Evolutionary conservation across 495 filamentous ascomycete species (phyloP).

Genomic region (Barbatosphaeria neglecta): DNA sequence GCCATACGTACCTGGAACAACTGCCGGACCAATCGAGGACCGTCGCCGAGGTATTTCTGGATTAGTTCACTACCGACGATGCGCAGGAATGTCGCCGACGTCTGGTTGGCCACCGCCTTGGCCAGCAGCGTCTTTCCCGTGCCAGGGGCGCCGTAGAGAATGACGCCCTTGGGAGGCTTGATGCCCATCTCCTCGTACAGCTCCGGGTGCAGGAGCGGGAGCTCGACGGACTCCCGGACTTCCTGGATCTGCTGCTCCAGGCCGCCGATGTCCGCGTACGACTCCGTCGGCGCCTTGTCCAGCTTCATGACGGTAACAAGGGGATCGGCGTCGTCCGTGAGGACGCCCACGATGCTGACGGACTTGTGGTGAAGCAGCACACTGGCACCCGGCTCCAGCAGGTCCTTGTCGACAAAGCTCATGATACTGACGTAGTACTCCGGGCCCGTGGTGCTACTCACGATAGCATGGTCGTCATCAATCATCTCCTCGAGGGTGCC

Average conservation of each 20-base stretch:
- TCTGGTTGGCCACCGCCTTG: constrained; percentile 98
- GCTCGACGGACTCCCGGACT: constrained; percentile 90
- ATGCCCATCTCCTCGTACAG: constrained; percentile 99
- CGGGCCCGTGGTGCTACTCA: constrained; percentile 90
- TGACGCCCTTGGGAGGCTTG: constrained; percentile 98
- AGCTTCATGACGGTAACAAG: constrained; percentile 98
- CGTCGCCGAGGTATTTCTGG: constrained; percentile 97
- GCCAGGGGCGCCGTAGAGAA: constrained; percentile 93
- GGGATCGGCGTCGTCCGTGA: constrained; percentile 94
- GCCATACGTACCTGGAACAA: constrained; percentile 64
- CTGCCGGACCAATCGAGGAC: constrained; percentile 85
- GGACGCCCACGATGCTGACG: constrained; percentile 92
- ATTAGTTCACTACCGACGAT: constrained; percentile 98
- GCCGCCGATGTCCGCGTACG: constrained; percentile 97
- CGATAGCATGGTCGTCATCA: constrained; percentile 98
- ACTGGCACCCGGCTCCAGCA: constrained; percentile 91
- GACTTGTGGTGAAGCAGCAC: constrained; percentile 96
- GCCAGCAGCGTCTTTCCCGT: constrained; percentile 96
- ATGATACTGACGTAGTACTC: constrained; percentile 99
- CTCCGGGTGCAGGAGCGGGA: constrained; percentile 92
- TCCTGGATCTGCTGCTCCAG: constrained; percentile 94
- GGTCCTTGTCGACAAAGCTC: constrained; percentile 99
- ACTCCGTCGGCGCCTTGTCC: constrained; percentile 96
- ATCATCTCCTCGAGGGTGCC: constrained; percentile 98
- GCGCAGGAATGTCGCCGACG: constrained; percentile 92